Percentiles rank a stretch among this genome's conserved stretches.
Evolutionary conservation across 2,329 filamentous ascomycete species (phyloP).

Genomic region (Botrytis tulipae): DNA sequence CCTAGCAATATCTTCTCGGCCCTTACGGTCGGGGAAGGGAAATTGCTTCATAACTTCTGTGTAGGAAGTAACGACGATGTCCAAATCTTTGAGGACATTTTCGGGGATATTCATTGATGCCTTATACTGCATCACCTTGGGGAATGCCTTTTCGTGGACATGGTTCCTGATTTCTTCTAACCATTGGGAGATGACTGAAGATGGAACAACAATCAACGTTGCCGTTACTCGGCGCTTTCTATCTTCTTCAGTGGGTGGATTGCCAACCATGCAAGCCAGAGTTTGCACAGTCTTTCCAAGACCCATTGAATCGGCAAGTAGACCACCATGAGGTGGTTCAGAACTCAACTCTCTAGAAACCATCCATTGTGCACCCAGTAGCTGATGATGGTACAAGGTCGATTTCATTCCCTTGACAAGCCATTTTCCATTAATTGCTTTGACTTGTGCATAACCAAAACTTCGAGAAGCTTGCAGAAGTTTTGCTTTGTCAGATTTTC

Average conservation of each 20-base stretch:
- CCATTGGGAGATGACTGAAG: constrained; percentile 36
- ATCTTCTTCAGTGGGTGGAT: constrained; percentile 44
- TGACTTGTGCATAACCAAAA: constrained; percentile 43
- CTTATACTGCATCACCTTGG: constrained; percentile 33
- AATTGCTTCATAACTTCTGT: constrained; percentile 55
- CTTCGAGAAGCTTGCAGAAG: constrained; percentile 43
- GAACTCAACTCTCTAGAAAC: constrained; percentile 46
- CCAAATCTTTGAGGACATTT: constrained; percentile 26
- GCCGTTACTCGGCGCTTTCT: constrained; percentile 25
- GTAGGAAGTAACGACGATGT: constrained; percentile 37
- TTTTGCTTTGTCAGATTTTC: constrained; percentile 39
- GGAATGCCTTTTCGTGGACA: constrained; percentile 24
- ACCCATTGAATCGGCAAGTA: constrained; percentile 63
- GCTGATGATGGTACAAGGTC: constrained; percentile 49
- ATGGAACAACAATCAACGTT: constrained; percentile 37
- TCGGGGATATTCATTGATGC: constrained; percentile 11
- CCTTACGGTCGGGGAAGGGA: constrained; percentile 88
- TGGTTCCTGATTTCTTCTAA: constrained; percentile 34
- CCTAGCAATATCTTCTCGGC: constrained; percentile 74
- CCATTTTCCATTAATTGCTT: constrained; percentile 41
- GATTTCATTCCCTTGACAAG: constrained; percentile 48
- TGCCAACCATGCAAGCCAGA: constrained; percentile 40
- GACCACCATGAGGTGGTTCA: constrained; percentile 48
- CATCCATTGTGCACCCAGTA: constrained; percentile 55
- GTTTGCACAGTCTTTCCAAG: constrained; percentile 61